phyloP scores from a whole-genome alignment of 768 basidiomycete genomes.

The Pisolithus microcarpus region DNA sequence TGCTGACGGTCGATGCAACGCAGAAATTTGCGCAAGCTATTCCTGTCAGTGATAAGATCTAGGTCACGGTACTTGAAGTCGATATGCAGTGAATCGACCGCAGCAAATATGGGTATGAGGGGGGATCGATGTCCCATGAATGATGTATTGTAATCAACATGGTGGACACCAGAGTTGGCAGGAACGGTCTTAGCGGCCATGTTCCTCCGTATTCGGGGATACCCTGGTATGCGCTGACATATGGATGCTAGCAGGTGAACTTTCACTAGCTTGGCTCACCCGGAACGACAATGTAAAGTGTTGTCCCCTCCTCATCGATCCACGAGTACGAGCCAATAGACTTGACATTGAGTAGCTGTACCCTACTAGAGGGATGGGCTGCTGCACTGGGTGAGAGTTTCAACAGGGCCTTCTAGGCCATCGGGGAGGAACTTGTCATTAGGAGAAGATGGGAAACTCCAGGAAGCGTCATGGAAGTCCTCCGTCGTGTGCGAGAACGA shows the following conservation, averaged over 20 bases:
- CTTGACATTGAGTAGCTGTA: conserved; percentile 33
- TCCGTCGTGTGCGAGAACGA: too few relatives aligned
- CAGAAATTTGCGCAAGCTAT: conserved; percentile 55
- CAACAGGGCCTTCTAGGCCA: conserved; percentile 15
- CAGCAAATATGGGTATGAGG: conserved; percentile 51
- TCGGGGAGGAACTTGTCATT: conserved; percentile 12
- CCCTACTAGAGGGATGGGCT: conserved; percentile 8
- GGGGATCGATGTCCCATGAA: conserved; percentile 31
- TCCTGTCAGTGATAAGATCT: conserved; percentile 55
- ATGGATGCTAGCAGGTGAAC: neutral
- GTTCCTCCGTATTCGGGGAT: conserved; percentile 52
- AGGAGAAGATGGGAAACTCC: neutral
- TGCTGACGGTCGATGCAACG: conserved; percentile 35
- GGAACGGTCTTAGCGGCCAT: conserved; percentile 46
- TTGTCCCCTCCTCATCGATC: conserved; percentile 31
- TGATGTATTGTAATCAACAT: conserved; percentile 56
- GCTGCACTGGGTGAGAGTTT: conserved; percentile 11
- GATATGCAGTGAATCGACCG: conserved; percentile 39
- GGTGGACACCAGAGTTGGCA: conserved; percentile 42
- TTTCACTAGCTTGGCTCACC: conserved; percentile 24
- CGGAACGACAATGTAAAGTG: conserved; percentile 47
- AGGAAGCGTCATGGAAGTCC: too few relatives aligned
- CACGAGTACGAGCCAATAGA: conserved; percentile 51
- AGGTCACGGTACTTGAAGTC: conserved; percentile 29
- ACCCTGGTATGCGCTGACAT: conserved; percentile 33